Percentiles rank a stretch among this genome's conserved stretches.
Conservation (phyloP, 1,284 basidiomycete species). For the Tranzscheliella williamsii region DNA sequence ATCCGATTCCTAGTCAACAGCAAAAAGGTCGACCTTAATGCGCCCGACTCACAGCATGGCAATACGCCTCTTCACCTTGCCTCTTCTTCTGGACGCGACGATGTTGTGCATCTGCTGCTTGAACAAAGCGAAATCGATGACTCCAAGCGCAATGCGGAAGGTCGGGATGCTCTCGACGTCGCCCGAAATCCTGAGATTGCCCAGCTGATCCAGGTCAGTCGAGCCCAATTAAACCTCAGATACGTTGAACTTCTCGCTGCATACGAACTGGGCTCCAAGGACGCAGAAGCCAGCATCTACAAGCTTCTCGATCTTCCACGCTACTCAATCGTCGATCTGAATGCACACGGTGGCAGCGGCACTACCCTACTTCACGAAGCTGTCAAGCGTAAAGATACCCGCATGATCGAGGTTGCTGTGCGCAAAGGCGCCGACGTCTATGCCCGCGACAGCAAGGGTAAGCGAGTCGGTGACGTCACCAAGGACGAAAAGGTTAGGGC, state of each 20-base stretch:
- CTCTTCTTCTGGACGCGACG: slow-evolving; percentile 75
- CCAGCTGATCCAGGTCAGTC: slow-evolving; percentile 76
- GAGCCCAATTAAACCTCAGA: slow-evolving; percentile 74
- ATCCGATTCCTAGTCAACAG: slow-evolving; percentile 73
- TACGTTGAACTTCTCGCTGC: slow-evolving; percentile 71
- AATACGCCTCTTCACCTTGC: slow-evolving; percentile 87
- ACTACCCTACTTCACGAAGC: slow-evolving; percentile 85
- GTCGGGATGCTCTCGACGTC: slow-evolving; percentile 75
- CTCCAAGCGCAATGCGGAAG: slow-evolving; percentile 72
- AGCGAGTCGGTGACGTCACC: slow-evolving; percentile 73
- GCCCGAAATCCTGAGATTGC: slow-evolving; percentile 69
- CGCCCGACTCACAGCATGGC: slow-evolving; percentile 62
- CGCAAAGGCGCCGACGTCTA: slow-evolving; percentile 88
- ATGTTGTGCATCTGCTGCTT: slow-evolving; percentile 67
- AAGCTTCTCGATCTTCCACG: slow-evolving; percentile 42
- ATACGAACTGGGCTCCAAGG: slow-evolving; percentile 58
- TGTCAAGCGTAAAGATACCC: slow-evolving; percentile 77
- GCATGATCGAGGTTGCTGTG: slow-evolving; percentile 79
- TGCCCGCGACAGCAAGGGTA: slow-evolving; percentile 77
- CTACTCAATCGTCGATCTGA: slow-evolving; percentile 48
- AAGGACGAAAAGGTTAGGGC: slow-evolving; percentile 77
- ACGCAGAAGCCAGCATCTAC: slow-evolving; percentile 65
- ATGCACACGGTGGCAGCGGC: slow-evolving; percentile 25
- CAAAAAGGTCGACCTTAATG: slow-evolving; percentile 65
- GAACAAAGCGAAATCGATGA: slow-evolving; percentile 76